Conservation (phyloP, 2,329 filamentous ascomycete genomes). For the Botrytis fabae region DNA sequence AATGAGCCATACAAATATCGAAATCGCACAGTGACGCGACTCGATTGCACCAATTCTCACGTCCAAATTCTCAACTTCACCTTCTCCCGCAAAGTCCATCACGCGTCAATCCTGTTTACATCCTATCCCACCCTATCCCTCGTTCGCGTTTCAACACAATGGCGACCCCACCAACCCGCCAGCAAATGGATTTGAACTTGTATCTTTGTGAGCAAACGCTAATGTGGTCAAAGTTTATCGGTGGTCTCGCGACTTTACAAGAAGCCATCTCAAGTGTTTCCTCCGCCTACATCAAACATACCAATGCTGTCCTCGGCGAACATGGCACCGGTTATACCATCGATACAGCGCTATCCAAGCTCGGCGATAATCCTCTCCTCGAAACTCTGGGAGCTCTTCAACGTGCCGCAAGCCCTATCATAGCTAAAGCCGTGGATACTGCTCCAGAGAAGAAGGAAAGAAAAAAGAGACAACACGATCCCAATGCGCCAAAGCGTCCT, state of each 20-base stretch:
- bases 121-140: slow-evolving; percentile 2
- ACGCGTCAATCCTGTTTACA: slow-evolving; percentile 37
- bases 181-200: slow-evolving; percentile 26
- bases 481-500: slow-evolving; percentile 91
- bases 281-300: slow-evolving; percentile 84
- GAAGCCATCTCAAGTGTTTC: slow-evolving; percentile 77
- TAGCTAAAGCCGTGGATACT: slow-evolving; percentile 47
- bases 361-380: slow-evolving; percentile 47
- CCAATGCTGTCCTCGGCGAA: slow-evolving; percentile 76
- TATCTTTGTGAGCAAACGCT: slow-evolving; percentile 34
- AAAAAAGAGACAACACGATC: slow-evolving; percentile 84
- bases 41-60: slow-evolving; percentile 27
- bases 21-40: slow-evolving; percentile 29
- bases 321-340: slow-evolving; percentile 46
- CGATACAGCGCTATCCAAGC: slow-evolving; percentile 50
- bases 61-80: slow-evolving; percentile 24
- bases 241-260: slow-evolving; percentile 76
- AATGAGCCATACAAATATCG: not conserved
- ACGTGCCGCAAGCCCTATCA: slow-evolving; percentile 42
- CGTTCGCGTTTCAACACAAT: slow-evolving; percentile 24
- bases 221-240: slow-evolving; percentile 60
- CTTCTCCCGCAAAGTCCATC: slow-evolving; percentile 26
- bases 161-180: slow-evolving; percentile 27
- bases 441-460: slow-evolving; percentile 79
- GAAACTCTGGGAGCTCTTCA: slow-evolving; percentile 35